Base-by-base conservation (phyloP, 2,329 filamentous ascomycete species). In the Fusarium brevicatenulatum region DNA sequence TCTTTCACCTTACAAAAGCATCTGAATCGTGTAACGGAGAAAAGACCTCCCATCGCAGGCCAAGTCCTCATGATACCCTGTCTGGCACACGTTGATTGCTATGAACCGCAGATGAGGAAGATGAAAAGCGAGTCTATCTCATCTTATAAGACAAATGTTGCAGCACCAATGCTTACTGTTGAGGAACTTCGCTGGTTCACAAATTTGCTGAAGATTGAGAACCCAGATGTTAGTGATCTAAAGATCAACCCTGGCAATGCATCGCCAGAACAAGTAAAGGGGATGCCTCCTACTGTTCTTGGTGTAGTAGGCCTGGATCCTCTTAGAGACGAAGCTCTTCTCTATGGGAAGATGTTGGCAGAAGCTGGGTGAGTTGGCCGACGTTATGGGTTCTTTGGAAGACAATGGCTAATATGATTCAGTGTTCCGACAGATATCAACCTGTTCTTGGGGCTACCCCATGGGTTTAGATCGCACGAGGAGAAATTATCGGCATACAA, bases 11-110 rank as follows among this genome's bases (percentile, higher is more conserved):
- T 67, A 0, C 63, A 67, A 7, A 50, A 36, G 5, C 63, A 67
- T 13, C 46, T 67, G 0, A 40, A 32, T 7, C 28, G 28, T 7
- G 10, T 4, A 18, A 32, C 23, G 10, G 15, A 42, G 11, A 11
- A 7, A 28, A 36, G 12, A 2, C 34, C 53, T 2, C 34, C 39
- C 0, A 61, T 67, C 2, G 44, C 23, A 7, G 64, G 64, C 0
- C 63, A 67, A 13, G 34, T 67, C 0, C 34, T 67, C 3, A 67
- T 67, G 64, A 67, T 67, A 37, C 64, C 64, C 0, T 67, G 64
- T 5, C 23, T 67, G 4, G 63, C 39, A 3, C 64, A 67, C 5
- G 32, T 61, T 3, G 44, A 67, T 2, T 67, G 64, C 9, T 67
- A 67, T 19, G 39, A 52, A 10, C 63, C 63, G 2, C 64, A 67